phyloP scores from a whole-genome alignment of 2,329 filamentous ascomycete genomes.

The Calonectria pseudoturangicola region DNA sequence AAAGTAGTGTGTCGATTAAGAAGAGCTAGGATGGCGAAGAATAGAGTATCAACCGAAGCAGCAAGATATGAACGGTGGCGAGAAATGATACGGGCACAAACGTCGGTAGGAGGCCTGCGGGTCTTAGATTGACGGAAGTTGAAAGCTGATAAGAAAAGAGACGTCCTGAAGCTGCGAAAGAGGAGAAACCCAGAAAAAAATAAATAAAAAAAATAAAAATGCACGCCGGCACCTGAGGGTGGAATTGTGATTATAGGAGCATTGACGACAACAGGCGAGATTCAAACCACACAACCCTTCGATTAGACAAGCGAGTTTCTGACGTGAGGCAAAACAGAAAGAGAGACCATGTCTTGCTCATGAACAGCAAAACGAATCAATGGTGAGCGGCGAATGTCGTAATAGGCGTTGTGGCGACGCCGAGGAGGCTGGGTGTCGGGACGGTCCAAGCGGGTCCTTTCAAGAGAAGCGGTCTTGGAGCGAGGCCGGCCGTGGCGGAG shows the following conservation, averaged over 20 bases:
- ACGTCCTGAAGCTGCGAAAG: slow-evolving; percentile 45
- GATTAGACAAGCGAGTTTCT: slow-evolving; percentile 43
- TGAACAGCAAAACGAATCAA: slow-evolving; percentile 42
- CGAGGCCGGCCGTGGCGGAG: slow-evolving; percentile 45
- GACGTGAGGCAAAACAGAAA: slow-evolving; percentile 40
- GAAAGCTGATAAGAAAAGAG: slow-evolving; percentile 38
- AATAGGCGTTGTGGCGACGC: slow-evolving; percentile 45
- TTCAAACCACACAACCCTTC: slow-evolving; percentile 43
- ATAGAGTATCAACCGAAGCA: slow-evolving; percentile 39
- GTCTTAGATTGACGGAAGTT: slow-evolving; percentile 36
- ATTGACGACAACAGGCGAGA: slow-evolving; percentile 40
- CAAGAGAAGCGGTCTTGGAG: slow-evolving; percentile 51
- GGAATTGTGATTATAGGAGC: slow-evolving; percentile 43
- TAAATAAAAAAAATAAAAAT: slow-evolving; percentile 23
- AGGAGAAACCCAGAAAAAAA: slow-evolving; percentile 26
- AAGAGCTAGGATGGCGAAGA: slow-evolving; percentile 38
- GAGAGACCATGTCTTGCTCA: slow-evolving; percentile 44
- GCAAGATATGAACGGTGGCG: slow-evolving; percentile 39
- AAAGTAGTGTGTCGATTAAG: slow-evolving; percentile 36
- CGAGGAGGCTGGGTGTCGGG: slow-evolving; percentile 50
- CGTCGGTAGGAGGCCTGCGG: slow-evolving; percentile 45
- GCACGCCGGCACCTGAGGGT: slow-evolving; percentile 43
- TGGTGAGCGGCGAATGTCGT: slow-evolving; percentile 42
- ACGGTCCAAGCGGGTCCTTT: slow-evolving; percentile 50
- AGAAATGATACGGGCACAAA: slow-evolving; percentile 43